Evolutionary conservation across 1,284 basidiomycete genomes (phyloP).

Genomic region (Anthracocystis panici-leucophaei): DNA sequence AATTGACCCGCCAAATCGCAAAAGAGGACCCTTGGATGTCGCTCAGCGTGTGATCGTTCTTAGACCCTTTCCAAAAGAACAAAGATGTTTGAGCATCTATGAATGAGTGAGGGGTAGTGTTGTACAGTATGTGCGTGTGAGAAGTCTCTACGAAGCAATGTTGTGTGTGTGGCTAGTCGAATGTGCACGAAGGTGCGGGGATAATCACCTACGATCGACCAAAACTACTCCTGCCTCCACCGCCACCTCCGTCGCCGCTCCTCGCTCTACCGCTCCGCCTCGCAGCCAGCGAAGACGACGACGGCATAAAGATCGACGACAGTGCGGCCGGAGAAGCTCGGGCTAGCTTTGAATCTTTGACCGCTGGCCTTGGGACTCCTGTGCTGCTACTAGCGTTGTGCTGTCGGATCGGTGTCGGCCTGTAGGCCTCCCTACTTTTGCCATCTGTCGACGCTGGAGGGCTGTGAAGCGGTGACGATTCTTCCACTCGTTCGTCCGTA

Average conservation of each 20-base stretch:
- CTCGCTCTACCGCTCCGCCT: background rate
- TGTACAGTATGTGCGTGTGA: too few species aligned
- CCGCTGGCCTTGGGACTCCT: background rate
- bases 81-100: too few species aligned
- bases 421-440: background rate
- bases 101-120: too few species aligned
- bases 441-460: background rate
- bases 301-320: conserved; percentile 41
- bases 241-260: background rate
- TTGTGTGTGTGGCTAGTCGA: too few species aligned
- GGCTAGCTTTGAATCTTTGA: conserved; percentile 2
- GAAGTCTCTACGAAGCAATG: too few species aligned
- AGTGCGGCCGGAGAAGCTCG: conserved; percentile 35
- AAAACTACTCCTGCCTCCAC: background rate
- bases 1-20: background rate
- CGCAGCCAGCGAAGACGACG: background rate
- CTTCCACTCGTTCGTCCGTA: background rate
- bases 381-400: background rate
- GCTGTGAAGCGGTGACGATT: conserved; percentile 2
- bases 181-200: too few species aligned
- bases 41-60: too few species aligned
- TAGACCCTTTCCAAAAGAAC: too few species aligned
- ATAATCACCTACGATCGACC: background rate
- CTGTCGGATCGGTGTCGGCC: conserved; percentile 1
- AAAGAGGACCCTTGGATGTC: background rate